A percentile compares a stretch with the other conserved stretches of the same genome.
Conservation (phyloP, 495 filamentous ascomycete species). For the Neurospora sp. region DNA sequence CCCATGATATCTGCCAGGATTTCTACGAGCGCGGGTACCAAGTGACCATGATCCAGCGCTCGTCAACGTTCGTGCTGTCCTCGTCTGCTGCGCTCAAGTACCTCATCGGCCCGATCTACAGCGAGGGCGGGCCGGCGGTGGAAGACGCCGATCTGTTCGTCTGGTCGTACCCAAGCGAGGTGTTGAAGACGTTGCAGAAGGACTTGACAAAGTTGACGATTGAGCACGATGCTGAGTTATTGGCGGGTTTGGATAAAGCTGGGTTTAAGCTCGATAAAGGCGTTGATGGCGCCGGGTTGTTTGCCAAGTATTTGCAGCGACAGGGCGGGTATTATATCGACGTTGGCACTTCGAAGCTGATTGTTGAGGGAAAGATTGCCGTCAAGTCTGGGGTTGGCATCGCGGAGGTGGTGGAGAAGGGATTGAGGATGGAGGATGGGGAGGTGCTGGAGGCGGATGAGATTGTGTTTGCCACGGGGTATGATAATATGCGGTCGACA, state of each 20-base stretch:
- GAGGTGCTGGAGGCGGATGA: conserved; percentile 62
- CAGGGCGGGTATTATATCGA: conserved; percentile 80
- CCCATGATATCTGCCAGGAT: conserved; percentile 75
- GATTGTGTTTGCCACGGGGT: conserved; percentile 77
- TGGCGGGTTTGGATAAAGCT: conserved; percentile 51
- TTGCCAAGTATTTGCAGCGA: conserved; percentile 64
- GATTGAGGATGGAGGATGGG: conserved; percentile 57
- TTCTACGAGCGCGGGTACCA: conserved; percentile 70
- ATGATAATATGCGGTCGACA: conserved; percentile 64
- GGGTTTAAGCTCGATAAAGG: conserved; percentile 65
- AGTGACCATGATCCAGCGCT: conserved; percentile 79
- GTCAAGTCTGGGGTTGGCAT: conserved; percentile 65
- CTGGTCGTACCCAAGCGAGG: conserved; percentile 45
- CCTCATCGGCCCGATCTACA: conserved; percentile 48
- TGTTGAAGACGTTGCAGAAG: conserved; percentile 46
- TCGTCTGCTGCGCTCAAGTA: conserved; percentile 38
- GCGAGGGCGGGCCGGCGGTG: conserved; percentile 46
- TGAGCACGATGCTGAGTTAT: conserved; percentile 39
- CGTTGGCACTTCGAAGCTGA: conserved; percentile 62
- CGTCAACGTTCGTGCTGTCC: conserved; percentile 59
- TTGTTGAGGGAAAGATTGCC: conserved; percentile 65
- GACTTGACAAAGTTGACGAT: conserved; percentile 39
- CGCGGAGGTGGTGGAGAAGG: conserved; percentile 45
- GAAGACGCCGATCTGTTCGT: conserved; percentile 55
- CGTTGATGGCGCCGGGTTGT: conserved; percentile 52